Evolutionary conservation across 345 rosid genomes (phyloP), one percentile per base, ranked within the genome.

Genomic region (Heritiera fomes): DNA sequence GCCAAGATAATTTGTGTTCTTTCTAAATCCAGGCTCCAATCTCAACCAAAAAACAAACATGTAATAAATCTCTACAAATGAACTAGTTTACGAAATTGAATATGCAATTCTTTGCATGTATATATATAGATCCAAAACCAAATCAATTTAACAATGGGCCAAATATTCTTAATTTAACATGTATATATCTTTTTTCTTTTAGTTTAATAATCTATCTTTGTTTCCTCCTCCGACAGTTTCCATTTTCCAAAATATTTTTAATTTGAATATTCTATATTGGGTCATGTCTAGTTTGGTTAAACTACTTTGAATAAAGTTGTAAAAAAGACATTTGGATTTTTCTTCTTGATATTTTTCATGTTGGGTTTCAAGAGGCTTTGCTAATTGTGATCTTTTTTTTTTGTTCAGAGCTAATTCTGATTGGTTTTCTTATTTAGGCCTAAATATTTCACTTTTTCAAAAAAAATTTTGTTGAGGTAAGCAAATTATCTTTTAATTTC

Each of bases 351-450:
- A 1, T 11, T 20, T 45, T 69, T 2, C 18, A 23, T 50, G 49
- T 20, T 23, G 7, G 23, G 43, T 49, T 71, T 71, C 46, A 71
- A 32, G 46, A 7, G 14, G 12, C 23, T 50, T 71, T 52, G 75
- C 46, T 32, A 30, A 71, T 15, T 50, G 28, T 71, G 75, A 52
- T 50, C 45, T 75, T 23, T 23, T 23, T 23, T 23, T 23, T 23
- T 23, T 23, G 28, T 23, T 23, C 28, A 23, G 28, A 23, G 28
- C 28, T 23, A 23, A 23, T 23, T 23, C 28, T 23, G 28, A 23
- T 23, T 77, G 75, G 47, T 55, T 78, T 43, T 63, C 20, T 40
- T 45, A 15, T 43, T 76, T 68, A 58, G 50, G 80, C 76, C 61
- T 66, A 65, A 77, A 79, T 77, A 68, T 75, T 23, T 67, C 30